Conservation (phyloP, 139 green algal genomes). For the Ettlia oleoabundans region DNA sequence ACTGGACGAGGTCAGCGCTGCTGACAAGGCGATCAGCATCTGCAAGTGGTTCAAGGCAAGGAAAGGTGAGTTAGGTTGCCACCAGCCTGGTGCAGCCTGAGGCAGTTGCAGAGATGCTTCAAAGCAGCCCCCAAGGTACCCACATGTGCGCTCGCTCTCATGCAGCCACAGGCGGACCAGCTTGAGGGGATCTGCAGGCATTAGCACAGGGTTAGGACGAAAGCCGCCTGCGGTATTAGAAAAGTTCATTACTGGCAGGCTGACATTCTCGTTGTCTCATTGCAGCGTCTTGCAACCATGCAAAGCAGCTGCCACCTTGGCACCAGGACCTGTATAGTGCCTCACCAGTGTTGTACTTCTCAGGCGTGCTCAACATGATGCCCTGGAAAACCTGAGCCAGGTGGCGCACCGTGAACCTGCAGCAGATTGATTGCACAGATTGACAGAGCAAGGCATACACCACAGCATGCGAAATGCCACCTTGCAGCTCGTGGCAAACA, state of each 20-base stretch:
- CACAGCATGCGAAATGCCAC: too few relatives aligned
- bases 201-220: not conserved
- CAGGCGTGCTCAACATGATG: not conserved
- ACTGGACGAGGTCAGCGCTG: constrained; percentile 2
- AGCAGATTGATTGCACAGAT: too few relatives aligned
- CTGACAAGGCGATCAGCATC: constrained; percentile 22
- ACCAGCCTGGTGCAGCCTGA: too few relatives aligned
- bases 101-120: not conserved
- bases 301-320: too few relatives aligned
- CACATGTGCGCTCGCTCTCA: constrained; percentile 89
- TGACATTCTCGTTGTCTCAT: too few relatives aligned
- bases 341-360: constrained; percentile 53
- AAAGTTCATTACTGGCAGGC: too few relatives aligned
- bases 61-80: not conserved
- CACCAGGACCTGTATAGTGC: too few relatives aligned
- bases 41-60: not conserved
- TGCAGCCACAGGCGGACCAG: constrained; percentile 90
- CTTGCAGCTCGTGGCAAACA: too few relatives aligned
- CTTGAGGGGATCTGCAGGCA: constrained; percentile 67
- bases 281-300: too few relatives aligned
- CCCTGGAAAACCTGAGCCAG: constrained; percentile 88
- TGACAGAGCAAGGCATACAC: too few relatives aligned
- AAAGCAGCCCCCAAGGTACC: not conserved
- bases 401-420: constrained; percentile 83
- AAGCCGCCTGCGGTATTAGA: constrained; percentile 53